Conservation (phyloP, 192 early-diverging fungal species). For the Chytriomyces hyalinus region DNA sequence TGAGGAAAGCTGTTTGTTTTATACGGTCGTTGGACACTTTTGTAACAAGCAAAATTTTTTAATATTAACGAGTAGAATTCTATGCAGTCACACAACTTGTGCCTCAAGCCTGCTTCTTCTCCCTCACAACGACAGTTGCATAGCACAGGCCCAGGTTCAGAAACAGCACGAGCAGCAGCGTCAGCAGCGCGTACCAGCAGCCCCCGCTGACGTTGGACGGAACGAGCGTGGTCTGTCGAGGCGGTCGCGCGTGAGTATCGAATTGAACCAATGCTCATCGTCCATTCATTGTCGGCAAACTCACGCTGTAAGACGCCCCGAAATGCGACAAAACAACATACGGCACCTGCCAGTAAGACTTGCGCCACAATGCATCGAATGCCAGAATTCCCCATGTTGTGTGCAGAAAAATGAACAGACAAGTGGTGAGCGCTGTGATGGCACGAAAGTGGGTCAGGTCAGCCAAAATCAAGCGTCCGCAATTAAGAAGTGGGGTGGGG, state of each 20-base stretch:
- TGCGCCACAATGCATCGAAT: slow-evolving; percentile 67
- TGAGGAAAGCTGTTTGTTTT: too few relatives aligned
- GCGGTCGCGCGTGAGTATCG: not conserved
- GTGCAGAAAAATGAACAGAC: slow-evolving; percentile 72
- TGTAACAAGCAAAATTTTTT: slow-evolving; percentile 1
- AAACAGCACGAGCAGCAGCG: slow-evolving; percentile 7
- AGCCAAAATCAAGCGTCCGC: slow-evolving; percentile 5
- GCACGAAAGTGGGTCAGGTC: not conserved
- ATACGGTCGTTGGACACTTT: not conserved
- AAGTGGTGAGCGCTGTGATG: slow-evolving; percentile 68
- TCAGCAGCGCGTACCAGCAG: slow-evolving; percentile 41
- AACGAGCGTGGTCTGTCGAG: slow-evolving; percentile 53
- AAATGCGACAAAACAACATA: slow-evolving; percentile 68
- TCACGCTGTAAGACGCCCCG: slow-evolving; percentile 71
- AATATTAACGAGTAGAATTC: not conserved
- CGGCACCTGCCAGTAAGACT: slow-evolving; percentile 50
- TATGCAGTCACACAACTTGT: not conserved
- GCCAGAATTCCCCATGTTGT: slow-evolving; percentile 77
- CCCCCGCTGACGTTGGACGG: slow-evolving; percentile 46
- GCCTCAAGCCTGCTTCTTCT: slow-evolving; percentile 22
- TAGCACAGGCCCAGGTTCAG: slow-evolving; percentile 26
- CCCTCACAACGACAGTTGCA: slow-evolving; percentile 9
- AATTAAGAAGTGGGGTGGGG: not conserved
- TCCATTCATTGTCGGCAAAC: not conserved
- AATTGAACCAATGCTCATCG: not conserved